These are phyloP conservation scores for Papilionanthe hybrid DNA, from an alignment of 116 monocot genomes.

Conservation along the genomic window DNA sequence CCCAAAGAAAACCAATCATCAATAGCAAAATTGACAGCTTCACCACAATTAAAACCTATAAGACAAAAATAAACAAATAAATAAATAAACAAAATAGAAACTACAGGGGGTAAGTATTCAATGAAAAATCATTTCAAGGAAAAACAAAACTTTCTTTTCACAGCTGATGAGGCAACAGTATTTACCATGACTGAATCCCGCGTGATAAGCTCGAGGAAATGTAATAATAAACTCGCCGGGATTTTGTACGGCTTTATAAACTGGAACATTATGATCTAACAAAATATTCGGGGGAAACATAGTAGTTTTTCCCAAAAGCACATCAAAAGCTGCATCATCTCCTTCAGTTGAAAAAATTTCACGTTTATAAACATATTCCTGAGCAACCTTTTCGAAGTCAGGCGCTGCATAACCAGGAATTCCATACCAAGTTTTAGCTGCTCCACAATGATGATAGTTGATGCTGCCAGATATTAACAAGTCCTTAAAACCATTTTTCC, in stretches of 20 bases:
- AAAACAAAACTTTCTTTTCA: not conserved
- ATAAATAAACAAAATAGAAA: too few relatives aligned
- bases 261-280: conserved; percentile 77
- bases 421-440: conserved; percentile 98
- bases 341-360: conserved; percentile 58
- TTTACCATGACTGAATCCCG: conserved; percentile 96
- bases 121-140: not conserved
- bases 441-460: conserved; percentile 99
- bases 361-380: conserved; percentile 60
- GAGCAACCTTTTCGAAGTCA: conserved; percentile 71
- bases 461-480: conserved; percentile 42
- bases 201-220: conserved; percentile 95
- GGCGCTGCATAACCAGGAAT: conserved; percentile 84
- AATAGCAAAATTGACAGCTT: conserved; percentile 95
- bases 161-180: not conserved
- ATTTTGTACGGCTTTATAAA: conserved; percentile 90
- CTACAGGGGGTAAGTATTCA: not conserved
- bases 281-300: conserved; percentile 92
- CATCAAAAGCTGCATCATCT: conserved; percentile 76
- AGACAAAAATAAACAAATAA: not conserved
- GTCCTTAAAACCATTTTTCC: not conserved
- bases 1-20: conserved; percentile 92
- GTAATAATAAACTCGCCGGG: conserved; percentile 95
- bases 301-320: conserved; percentile 94
- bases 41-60: conserved; percentile 95